These are phyloP conservation scores for Hanseniaspora vineae DNA, from an alignment of 805 yeast species.

Conservation along the genomic window DNA sequence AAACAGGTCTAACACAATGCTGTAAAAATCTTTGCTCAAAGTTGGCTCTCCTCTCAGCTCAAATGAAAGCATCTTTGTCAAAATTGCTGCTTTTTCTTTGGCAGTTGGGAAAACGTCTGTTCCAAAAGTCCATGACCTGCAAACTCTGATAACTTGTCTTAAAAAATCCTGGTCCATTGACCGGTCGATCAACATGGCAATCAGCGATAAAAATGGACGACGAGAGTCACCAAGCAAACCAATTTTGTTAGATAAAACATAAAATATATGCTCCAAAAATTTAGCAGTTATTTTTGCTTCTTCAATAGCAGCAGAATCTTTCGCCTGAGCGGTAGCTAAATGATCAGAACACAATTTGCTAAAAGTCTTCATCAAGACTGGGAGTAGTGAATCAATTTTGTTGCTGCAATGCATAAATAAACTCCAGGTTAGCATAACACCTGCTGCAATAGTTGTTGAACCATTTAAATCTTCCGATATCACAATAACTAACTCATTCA, in stretches of 20 bases:
- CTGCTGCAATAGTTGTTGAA: conserved; percentile 66
- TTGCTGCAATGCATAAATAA: conserved; percentile 63
- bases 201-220: conserved; percentile 68
- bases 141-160: conserved; percentile 61
- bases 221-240: conserved; percentile 88
- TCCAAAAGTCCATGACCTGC: conserved; percentile 82
- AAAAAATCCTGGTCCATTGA: conserved; percentile 68
- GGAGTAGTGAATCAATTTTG: conserved; percentile 61
- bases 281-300: conserved; percentile 74
- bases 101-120: conserved; percentile 84
- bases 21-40: conserved; percentile 64
- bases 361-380: conserved; percentile 71
- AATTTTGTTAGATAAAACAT: conserved; percentile 68
- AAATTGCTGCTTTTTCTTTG: conserved; percentile 89
- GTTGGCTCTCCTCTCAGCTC: conserved; percentile 80
- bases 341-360: conserved; percentile 86
- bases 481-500: conserved; percentile 47
- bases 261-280: conserved; percentile 61
- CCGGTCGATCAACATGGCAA: conserved; percentile 84
- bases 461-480: conserved; percentile 67
- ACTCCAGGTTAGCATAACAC: conserved; percentile 73
- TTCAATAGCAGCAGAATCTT: conserved; percentile 33
- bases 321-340: conserved; percentile 38
- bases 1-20: conserved; percentile 77
- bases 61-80: conserved; percentile 86